Evolutionary conservation across 2,329 filamentous ascomycete species (phyloP).

Genomic region (Diaporthe sp.): DNA sequence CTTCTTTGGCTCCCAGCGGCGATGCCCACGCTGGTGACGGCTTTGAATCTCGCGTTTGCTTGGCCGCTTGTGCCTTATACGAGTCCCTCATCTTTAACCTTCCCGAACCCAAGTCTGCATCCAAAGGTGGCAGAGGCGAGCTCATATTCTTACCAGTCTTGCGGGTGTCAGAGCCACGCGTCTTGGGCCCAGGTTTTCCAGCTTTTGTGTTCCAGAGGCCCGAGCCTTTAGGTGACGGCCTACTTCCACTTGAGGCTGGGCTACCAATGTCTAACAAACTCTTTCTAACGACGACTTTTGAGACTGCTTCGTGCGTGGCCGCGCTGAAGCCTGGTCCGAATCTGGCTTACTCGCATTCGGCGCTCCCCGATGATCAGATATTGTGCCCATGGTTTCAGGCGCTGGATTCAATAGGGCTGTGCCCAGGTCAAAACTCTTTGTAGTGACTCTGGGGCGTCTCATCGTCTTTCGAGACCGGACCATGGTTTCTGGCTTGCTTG

Average conservation of each 20-base stretch:
- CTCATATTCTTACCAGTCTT: neutral
- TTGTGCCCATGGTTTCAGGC: no score
- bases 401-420: neutral
- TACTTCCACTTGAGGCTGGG: no score
- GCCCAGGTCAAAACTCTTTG: neutral
- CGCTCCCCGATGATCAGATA: no score
- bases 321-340: neutral
- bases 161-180: neutral
- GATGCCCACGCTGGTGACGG: neutral
- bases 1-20: neutral
- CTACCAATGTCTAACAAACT: no score
- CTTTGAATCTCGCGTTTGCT: neutral
- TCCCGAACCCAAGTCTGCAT: neutral
- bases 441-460: neutral
- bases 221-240: no score
- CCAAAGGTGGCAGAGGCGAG: neutral
- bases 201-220: no score
- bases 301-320: neutral
- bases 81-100: neutral
- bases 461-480: neutral
- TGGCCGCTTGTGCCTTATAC: no score
- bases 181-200: neutral
- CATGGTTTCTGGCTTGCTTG: no score
- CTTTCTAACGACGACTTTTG: neutral
- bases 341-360: no score